A percentile compares a stretch with the other conserved stretches of the same genome.
Conservation (phyloP, 306 rosid species). For the Pyrus betulifolia region DNA sequence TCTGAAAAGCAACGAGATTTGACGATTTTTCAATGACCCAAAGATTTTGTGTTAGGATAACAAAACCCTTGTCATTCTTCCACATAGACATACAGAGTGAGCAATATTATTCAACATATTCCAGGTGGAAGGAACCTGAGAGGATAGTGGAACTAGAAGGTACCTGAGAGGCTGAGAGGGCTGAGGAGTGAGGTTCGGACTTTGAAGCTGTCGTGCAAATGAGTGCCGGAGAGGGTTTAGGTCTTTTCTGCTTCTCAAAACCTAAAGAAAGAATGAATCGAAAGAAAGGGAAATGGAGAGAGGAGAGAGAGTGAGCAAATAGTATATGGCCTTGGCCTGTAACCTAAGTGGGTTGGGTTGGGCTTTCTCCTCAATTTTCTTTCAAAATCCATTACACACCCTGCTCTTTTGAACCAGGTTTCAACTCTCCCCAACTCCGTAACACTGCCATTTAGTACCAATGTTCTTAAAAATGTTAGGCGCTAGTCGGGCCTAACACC, state of each 20-base stretch:
- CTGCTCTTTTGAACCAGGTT: too few species aligned
- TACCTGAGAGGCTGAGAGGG: not conserved
- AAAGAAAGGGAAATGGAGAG: not conserved
- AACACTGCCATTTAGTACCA: too few species aligned
- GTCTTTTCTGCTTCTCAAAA: not conserved
- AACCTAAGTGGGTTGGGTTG: not conserved
- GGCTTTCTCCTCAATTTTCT: not conserved
- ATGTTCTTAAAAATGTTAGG: too few species aligned
- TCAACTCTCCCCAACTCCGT: too few species aligned
- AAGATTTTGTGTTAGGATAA: not conserved
- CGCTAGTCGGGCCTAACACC: too few species aligned
- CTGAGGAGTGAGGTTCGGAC: not conserved
- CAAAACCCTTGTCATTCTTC: not conserved
- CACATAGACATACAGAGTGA: not conserved
- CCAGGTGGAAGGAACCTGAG: not conserved
- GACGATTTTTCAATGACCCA: not conserved
- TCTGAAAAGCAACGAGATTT: not conserved
- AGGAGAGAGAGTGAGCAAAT: not conserved
- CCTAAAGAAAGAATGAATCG: too few species aligned
- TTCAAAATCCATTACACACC: too few species aligned
- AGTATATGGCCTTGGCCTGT: not conserved
- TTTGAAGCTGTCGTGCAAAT: not conserved
- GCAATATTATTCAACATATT: not conserved
- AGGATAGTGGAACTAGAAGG: not conserved
- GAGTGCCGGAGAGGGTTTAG: not conserved